A percentile compares a stretch with the other conserved stretches of the same genome.
Evolutionary conservation across 345 rosid species (phyloP).

Genomic region (Aethionema arabicum): DNA sequence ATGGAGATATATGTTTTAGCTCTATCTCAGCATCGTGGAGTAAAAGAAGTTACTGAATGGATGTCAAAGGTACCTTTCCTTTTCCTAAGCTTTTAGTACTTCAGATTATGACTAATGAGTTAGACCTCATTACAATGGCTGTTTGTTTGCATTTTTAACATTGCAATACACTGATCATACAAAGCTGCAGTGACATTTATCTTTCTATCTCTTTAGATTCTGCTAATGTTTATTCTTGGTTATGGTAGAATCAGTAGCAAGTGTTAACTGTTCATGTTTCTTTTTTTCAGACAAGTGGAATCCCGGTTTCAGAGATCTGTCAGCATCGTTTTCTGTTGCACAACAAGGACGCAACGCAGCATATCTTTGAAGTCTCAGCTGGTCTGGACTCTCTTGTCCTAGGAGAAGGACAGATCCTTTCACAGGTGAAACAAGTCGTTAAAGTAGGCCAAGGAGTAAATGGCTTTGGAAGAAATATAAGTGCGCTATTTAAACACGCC

Average conservation of each 20-base stretch:
- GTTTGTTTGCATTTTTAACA: background rate
- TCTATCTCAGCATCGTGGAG: slow-evolving; percentile 76
- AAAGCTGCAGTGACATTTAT: background rate
- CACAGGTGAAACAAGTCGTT: slow-evolving; percentile 77
- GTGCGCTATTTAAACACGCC: slow-evolving; percentile 74
- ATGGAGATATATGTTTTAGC: slow-evolving; percentile 79
- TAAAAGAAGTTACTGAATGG: slow-evolving; percentile 85
- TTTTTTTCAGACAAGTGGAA: slow-evolving; percentile 64
- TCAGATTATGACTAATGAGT: slow-evolving; percentile 2
- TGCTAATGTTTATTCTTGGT: background rate
- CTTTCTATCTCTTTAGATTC: background rate
- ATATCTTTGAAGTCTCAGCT: slow-evolving; percentile 88
- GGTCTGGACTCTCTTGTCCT: slow-evolving; percentile 87
- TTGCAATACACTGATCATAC: background rate
- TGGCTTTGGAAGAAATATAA: slow-evolving; percentile 70
- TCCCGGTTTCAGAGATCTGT: slow-evolving; percentile 64
- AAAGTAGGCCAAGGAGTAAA: slow-evolving; percentile 75
- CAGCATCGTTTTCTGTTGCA: slow-evolving; percentile 79
- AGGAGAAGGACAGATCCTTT: slow-evolving; percentile 82
- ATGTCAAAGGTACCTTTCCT: slow-evolving; percentile 71
- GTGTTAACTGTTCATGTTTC: slow-evolving; percentile 18
- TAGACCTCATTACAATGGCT: background rate
- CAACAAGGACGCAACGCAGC: slow-evolving; percentile 86
- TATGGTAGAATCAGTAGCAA: background rate
- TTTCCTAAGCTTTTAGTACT: background rate